phyloP scores from a whole-genome alignment of 2,329 filamentous ascomycete genomes.

The Nemania serpens region DNA sequence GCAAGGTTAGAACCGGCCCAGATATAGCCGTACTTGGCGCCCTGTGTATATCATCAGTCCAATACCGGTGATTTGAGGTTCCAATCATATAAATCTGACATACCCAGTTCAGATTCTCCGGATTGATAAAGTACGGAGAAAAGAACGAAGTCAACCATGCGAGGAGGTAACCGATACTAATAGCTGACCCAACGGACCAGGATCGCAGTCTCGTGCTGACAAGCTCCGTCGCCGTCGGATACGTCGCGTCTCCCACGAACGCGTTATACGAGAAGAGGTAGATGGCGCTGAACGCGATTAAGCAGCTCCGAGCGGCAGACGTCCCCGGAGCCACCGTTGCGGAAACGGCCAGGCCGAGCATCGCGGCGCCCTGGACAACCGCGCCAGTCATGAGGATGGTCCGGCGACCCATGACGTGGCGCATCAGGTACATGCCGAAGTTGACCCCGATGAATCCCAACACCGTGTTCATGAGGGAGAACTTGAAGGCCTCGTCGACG shows the following conservation, averaged over 20 bases:
- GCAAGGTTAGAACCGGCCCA: slow-evolving; percentile 44
- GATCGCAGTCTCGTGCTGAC: slow-evolving; percentile 50
- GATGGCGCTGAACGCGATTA: slow-evolving; percentile 44
- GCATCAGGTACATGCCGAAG: slow-evolving; percentile 54
- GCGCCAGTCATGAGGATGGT: slow-evolving; percentile 54
- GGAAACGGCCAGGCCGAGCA: slow-evolving; percentile 49
- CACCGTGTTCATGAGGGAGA: slow-evolving; percentile 55
- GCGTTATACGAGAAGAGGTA: slow-evolving; percentile 46
- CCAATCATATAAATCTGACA: not conserved
- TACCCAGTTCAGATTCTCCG: slow-evolving; percentile 40
- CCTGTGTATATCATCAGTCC: slow-evolving; percentile 32
- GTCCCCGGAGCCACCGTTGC: slow-evolving; percentile 38
- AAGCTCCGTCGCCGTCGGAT: slow-evolving; percentile 49
- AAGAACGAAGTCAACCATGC: slow-evolving; percentile 45
- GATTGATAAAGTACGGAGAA: slow-evolving; percentile 41
- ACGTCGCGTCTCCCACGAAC: slow-evolving; percentile 48
- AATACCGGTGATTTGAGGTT: not conserved
- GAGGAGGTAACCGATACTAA: slow-evolving; percentile 52
- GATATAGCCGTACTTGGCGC: slow-evolving; percentile 50
- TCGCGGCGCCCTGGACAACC: slow-evolving; percentile 48
- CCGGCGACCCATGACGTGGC: slow-evolving; percentile 51
- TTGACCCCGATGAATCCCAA: slow-evolving; percentile 55
- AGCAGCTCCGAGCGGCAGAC: slow-evolving; percentile 38
- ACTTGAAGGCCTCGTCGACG: slow-evolving; percentile 52
- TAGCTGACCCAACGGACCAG: slow-evolving; percentile 55